These are phyloP conservation scores for Hypoxylon subgilvum DNA, from an alignment of 495 filamentous ascomycete species.

Conservation along the genomic window DNA sequence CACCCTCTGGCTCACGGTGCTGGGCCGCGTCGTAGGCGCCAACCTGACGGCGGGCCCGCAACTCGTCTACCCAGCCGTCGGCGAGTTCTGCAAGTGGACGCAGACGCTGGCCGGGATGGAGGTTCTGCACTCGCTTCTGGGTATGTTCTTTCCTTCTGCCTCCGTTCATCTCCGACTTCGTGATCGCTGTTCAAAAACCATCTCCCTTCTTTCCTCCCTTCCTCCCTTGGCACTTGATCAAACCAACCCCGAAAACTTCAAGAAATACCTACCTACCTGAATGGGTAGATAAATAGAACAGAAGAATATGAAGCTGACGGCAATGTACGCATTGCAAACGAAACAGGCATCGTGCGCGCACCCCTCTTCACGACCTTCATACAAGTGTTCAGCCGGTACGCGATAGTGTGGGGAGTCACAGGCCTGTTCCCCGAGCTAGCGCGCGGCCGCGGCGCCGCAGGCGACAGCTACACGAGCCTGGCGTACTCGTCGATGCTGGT, in stretches of 20 bases:
- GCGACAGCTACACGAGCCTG: constrained; percentile 23
- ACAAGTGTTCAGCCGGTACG: constrained; percentile 81
- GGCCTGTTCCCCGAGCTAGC: constrained; percentile 67
- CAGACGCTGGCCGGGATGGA: constrained; percentile 86
- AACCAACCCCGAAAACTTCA: too few relatives aligned
- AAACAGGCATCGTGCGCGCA: constrained; percentile 76
- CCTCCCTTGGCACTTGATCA: too few relatives aligned
- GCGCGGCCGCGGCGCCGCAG: constrained; percentile 26
- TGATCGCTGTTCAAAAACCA: too few relatives aligned
- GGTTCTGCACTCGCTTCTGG: constrained; percentile 75
- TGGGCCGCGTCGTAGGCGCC: constrained; percentile 60
- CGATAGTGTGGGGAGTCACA: constrained; percentile 84
- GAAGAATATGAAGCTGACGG: too few relatives aligned
- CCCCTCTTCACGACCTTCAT: constrained; percentile 84
- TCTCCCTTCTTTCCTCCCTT: background rate
- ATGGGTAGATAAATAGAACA: too few relatives aligned
- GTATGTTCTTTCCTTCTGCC: constrained; percentile 46
- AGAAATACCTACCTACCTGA: too few relatives aligned
- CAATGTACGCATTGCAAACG: too few relatives aligned
- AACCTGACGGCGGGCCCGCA: constrained; percentile 34
- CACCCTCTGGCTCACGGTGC: constrained; percentile 73
- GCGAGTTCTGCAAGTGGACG: constrained; percentile 72
- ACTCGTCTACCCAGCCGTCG: constrained; percentile 56
- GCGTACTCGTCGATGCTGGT: constrained; percentile 74
- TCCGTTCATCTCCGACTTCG: background rate